phyloP scores from a whole-genome alignment of 225 moss, liverwort and hornwort genomes.

The Marchantia paleacea region DNA sequence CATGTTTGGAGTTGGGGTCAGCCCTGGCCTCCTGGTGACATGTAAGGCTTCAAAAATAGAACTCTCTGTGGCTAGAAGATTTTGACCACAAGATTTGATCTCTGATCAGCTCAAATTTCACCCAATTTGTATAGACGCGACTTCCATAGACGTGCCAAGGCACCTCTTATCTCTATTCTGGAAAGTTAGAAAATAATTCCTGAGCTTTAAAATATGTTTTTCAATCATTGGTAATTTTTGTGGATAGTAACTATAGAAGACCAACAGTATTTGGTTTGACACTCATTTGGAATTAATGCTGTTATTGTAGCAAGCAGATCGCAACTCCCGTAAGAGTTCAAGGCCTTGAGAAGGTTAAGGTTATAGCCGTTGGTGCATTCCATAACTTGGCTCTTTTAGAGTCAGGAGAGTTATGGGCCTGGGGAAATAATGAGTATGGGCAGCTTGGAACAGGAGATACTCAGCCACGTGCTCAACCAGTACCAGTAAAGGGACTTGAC shows the following conservation, averaged over 20 bases:
- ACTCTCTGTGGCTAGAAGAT: too few species aligned
- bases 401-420: constrained; percentile 51
- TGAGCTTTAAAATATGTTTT: too few species aligned
- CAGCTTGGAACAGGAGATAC: constrained; percentile 62
- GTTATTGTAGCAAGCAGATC: constrained; percentile 49
- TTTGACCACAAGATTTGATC: too few species aligned
- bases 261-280: too few species aligned
- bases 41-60: constrained; percentile 31
- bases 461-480: constrained; percentile 56
- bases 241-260: too few species aligned
- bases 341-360: constrained; percentile 44
- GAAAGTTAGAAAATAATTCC: too few species aligned
- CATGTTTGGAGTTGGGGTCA: constrained; percentile 67
- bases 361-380: constrained; percentile 57
- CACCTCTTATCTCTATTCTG: too few species aligned
- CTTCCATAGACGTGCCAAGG: too few species aligned
- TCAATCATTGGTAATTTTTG: too few species aligned
- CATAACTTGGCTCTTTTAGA: constrained; percentile 61
- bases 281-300: neutral
- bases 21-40: constrained; percentile 68
- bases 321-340: constrained; percentile 47
- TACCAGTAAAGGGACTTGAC: constrained; percentile 43
- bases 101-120: too few species aligned
- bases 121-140: too few species aligned
- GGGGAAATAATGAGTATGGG: constrained; percentile 69